A percentile compares a stretch with the other conserved stretches of the same genome.
Evolutionary conservation across 2,329 filamentous ascomycete species (phyloP).

Genomic region (Colletotrichum acutatum): DNA sequence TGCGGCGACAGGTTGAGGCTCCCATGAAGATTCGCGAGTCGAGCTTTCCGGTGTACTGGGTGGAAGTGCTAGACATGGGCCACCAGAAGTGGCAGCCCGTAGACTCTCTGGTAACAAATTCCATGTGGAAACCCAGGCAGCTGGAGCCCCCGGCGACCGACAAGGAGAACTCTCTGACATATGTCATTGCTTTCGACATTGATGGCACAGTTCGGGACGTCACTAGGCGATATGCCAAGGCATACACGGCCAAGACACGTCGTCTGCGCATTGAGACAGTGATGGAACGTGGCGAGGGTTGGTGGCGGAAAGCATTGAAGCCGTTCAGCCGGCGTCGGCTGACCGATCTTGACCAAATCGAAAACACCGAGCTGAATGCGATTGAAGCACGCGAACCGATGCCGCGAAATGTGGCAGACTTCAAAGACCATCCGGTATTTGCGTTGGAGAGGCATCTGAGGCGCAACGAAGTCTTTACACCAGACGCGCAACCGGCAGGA

Average conservation of each 20-base stretch:
- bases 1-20: conserved; percentile 42
- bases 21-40: conserved; percentile 72
- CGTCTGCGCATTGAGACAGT: conserved; percentile 79
- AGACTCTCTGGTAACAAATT: conserved; percentile 85
- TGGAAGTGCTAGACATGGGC: conserved; percentile 87
- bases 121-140: conserved; percentile 76
- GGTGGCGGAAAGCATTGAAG: conserved; percentile 65
- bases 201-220: conserved; percentile 85
- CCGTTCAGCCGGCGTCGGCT: conserved; percentile 55
- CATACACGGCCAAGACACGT: conserved; percentile 90
- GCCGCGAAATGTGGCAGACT: conserved; percentile 87
- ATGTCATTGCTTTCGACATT: conserved; percentile 86
- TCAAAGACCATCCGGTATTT: conserved; percentile 86
- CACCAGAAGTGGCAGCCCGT: conserved; percentile 93
- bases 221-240: conserved; percentile 86
- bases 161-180: conserved; percentile 79
- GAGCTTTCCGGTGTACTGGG: conserved; percentile 88
- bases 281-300: conserved; percentile 58
- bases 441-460: conserved; percentile 87
- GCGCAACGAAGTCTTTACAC: conserved; percentile 83
- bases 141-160: conserved; percentile 88
- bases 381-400: conserved; percentile 82
- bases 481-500: conserved; percentile 76
- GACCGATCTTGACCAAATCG: conserved; percentile 82
- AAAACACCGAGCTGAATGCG: conserved; percentile 79